A percentile compares a stretch with the other conserved stretches of the same genome.
These are phyloP conservation scores for Xylaria hypoxylon DNA, from an alignment of 2,329 filamentous ascomycete genomes.

Conservation along the genomic window DNA sequence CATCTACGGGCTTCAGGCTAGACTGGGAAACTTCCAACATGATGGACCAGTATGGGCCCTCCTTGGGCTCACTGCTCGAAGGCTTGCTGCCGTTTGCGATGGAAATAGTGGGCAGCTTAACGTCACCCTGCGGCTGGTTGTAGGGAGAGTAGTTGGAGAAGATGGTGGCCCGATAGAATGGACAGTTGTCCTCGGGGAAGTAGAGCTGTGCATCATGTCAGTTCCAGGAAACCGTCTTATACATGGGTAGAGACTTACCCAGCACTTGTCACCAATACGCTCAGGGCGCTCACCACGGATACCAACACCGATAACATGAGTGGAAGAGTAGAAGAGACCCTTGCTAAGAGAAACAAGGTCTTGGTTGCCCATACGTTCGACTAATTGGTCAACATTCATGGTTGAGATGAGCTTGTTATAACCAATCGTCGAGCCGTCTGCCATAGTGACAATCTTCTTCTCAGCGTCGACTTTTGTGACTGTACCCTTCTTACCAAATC, in stretches of 20 bases:
- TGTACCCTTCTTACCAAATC: slow-evolving; percentile 85
- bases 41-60: slow-evolving; percentile 99
- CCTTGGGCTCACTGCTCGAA: slow-evolving; percentile 75
- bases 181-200: slow-evolving; percentile 98
- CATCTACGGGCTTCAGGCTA: slow-evolving; percentile 91
- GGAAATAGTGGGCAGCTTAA: slow-evolving; percentile 87
- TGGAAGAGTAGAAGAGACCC: slow-evolving; percentile 95
- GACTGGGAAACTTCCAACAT: slow-evolving; percentile 99
- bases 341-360: slow-evolving; percentile 86
- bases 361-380: slow-evolving; percentile 87
- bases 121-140: slow-evolving; percentile 89
- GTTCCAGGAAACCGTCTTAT: slow-evolving; percentile 6
- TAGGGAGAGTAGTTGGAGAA: slow-evolving; percentile 99
- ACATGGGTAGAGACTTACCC: slow-evolving; percentile 66
- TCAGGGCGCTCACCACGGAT: slow-evolving; percentile 91
- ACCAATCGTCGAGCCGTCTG: slow-evolving; percentile 86
- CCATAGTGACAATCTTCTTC: slow-evolving; percentile 83
- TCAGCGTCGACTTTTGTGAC: slow-evolving; percentile 89
- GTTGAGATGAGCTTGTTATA: slow-evolving; percentile 96
- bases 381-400: slow-evolving; percentile 93
- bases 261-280: slow-evolving; percentile 99
- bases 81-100: slow-evolving; percentile 88
- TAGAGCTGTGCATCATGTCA: slow-evolving; percentile 71
- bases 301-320: slow-evolving; percentile 96
- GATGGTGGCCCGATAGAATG: slow-evolving; percentile 99